Evolutionary conservation across 148 eudicot genomes (phyloP).

Genomic region (Vaccinium macrocarpon): DNA sequence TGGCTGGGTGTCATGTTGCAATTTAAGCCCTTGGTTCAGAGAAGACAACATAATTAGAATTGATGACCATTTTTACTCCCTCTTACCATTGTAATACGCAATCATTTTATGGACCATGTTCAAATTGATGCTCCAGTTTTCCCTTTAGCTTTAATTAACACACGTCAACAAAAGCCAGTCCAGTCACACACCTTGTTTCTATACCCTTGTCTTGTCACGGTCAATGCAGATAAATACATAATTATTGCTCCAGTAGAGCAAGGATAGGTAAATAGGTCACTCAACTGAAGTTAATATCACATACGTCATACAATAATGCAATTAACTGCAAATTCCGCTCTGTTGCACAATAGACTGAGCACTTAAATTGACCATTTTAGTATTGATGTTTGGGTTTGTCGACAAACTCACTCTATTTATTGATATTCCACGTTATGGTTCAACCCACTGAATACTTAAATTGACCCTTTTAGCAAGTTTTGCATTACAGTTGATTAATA

Average conservation of each 20-base stretch:
- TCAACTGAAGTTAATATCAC: background rate
- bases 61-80: background rate
- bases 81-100: background rate
- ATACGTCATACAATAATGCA: background rate
- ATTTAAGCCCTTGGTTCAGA: constrained; percentile 4
- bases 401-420: background rate
- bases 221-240: background rate
- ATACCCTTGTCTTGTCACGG: background rate
- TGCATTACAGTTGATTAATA: too few species aligned
- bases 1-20: background rate
- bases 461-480: background rate
- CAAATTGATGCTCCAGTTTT: background rate
- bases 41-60: background rate
- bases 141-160: background rate
- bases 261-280: constrained; percentile 1
- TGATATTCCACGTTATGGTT: background rate
- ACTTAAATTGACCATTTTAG: background rate
- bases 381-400: constrained; percentile 4
- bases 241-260: background rate
- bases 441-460: background rate
- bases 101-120: background rate
- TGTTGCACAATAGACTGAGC: background rate
- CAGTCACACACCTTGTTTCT: background rate
- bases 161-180: background rate
- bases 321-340: background rate